phyloP scores from a whole-genome alignment of 495 filamentous ascomycete genomes.

The Daldinia bambusicola region DNA sequence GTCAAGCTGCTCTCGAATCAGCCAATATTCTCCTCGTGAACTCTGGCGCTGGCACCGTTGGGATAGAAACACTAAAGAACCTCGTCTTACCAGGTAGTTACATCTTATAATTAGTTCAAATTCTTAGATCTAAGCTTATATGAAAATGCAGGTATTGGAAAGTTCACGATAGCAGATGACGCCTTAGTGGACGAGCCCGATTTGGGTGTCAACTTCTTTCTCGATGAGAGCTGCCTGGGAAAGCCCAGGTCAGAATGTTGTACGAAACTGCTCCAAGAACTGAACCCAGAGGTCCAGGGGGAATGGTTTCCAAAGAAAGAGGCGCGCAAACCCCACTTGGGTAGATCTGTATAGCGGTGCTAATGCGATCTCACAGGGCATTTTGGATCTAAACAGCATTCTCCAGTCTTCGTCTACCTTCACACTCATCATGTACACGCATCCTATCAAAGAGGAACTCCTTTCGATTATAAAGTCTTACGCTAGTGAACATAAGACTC shows the following conservation, averaged over 20 bases:
- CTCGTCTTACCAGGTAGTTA: constrained; percentile 80
- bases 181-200: constrained; percentile 80
- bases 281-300: constrained; percentile 96
- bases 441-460: constrained; percentile 70
- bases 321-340: constrained; percentile 46
- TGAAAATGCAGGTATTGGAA: constrained; percentile 73
- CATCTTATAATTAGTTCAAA: background rate
- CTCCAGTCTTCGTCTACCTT: constrained; percentile 63
- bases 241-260: constrained; percentile 82
- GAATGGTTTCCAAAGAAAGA: constrained; percentile 61
- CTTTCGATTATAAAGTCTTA: constrained; percentile 68
- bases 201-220: constrained; percentile 95
- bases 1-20: constrained; percentile 89
- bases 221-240: constrained; percentile 81
- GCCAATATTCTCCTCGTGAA: constrained; percentile 90
- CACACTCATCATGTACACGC: constrained; percentile 79
- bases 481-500: constrained; percentile 69
- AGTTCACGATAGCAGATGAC: constrained; percentile 93
- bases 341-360: constrained; percentile 29
- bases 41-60: constrained; percentile 81
- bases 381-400: constrained; percentile 41
- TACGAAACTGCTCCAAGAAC: constrained; percentile 79
- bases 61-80: constrained; percentile 95
- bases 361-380: constrained; percentile 36
- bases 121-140: constrained; percentile 28